Base-by-base conservation (phyloP, 345 rosid species). In the Bruguiera sexangula region DNA sequence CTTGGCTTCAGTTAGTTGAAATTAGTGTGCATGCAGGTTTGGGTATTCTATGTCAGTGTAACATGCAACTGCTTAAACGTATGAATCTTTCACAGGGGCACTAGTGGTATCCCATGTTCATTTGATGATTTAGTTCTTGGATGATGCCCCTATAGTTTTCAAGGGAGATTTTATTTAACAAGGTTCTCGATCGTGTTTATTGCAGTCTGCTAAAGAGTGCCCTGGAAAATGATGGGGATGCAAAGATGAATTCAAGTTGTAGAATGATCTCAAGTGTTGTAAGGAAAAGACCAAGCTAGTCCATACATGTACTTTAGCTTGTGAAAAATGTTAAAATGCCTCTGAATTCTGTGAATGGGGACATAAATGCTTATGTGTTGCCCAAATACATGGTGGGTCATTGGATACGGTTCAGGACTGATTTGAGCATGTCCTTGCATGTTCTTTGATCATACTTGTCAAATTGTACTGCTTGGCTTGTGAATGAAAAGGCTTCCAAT, bases 191-290 rank as follows among this genome's bases (percentile, higher is more conserved):
- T 58, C 19, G 6, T 34, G 31, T 62, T 18, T 62, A 10, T 56
- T 65, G 69, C 82, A 78, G 86, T 69, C 67, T 51, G 63, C 56
- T 71, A 55, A 34, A 62, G 53, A 46, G 50, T 53, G 57, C 69
- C 65, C 68, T 46, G 51, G 65, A 59, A 24, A 69, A 61, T 67
- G 73, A 61, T 32, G 55, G 59, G 54, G 29, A 62, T 50, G 48
- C 31, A 48, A 30, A 43, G 60, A 27, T 11, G 48, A 75, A 37
- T 24, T 8, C 16, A 10, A 21, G 24, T 39, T 13, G 24, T 65
- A 68, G 65, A 65, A 50, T 68, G 68, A 64, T 65, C 22, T 18
- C n/a, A 11, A 21, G 39, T 27, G 60, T 60, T 56, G 73, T 37
- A 67, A 63, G 51, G 60, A 46, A 30, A 61, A 68, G 75, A 34